Percentiles rank a stretch among this genome's conserved stretches.
Conservation (phyloP, 345 rosid genomes). For the Salix suchowensis region DNA sequence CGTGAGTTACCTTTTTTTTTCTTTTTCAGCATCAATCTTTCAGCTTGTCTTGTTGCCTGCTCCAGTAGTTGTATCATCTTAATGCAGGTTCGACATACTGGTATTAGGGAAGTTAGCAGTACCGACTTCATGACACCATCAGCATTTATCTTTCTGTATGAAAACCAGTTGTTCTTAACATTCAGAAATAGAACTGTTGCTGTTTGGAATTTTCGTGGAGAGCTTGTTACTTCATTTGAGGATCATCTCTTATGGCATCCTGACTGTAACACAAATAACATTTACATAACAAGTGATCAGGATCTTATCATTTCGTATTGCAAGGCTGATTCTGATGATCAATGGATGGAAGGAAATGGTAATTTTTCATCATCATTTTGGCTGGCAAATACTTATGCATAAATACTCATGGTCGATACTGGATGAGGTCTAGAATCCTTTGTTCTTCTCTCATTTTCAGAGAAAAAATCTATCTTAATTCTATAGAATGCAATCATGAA, state of each 20-base stretch:
- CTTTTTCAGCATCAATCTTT: background rate
- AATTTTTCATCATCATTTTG: slow-evolving; percentile 14
- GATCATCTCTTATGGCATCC: slow-evolving; percentile 97
- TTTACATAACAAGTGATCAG: slow-evolving; percentile 94
- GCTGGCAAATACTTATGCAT: background rate
- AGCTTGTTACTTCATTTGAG: slow-evolving; percentile 95
- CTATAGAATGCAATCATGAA: background rate
- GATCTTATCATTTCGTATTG: slow-evolving; percentile 97
- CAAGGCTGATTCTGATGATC: slow-evolving; percentile 90
- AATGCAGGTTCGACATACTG: slow-evolving; percentile 68
- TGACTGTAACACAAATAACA: slow-evolving; percentile 93
- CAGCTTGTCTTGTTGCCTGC: background rate
- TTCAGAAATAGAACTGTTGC: slow-evolving; percentile 82
- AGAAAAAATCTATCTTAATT: background rate
- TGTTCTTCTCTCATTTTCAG: background rate
- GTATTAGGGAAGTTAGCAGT: slow-evolving; percentile 74
- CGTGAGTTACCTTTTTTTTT: slow-evolving; percentile 37
- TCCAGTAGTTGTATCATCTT: background rate
- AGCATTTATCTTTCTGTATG: slow-evolving; percentile 88
- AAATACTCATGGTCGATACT: background rate
- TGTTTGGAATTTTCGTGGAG: slow-evolving; percentile 96
- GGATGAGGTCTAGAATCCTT: background rate
- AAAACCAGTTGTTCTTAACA: slow-evolving; percentile 89
- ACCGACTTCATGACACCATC: slow-evolving; percentile 91
- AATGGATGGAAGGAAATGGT: slow-evolving; percentile 89